Evolutionary conservation across 179 eudicot genomes (phyloP), one percentile per base, ranked within the genome.

Genomic region (Gypsophila paniculata): DNA sequence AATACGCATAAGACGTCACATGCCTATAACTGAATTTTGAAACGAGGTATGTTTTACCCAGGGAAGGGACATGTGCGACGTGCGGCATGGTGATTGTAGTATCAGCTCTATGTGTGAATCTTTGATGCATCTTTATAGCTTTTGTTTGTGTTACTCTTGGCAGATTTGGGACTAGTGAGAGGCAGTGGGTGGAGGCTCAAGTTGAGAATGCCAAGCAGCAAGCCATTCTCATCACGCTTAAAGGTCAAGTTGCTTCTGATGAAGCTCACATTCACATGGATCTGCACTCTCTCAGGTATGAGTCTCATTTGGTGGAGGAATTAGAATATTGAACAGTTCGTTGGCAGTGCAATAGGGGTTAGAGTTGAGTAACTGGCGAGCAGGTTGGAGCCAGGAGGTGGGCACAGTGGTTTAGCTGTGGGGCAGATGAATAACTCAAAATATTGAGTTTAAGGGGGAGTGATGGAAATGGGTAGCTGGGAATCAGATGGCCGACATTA

Each of bases 131-230:
- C 72, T 72, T 32, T 38, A 76, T 72, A 34, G 12, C 34, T 57
- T 48, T 51, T 26, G 21, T 48, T 52, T 14, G 23, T 14, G 26
- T 36, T 38, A 21, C 34, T 69, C 5, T 68, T 79, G 71, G 53
- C 90, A 95, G 99, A 81, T 95, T 92, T 81, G 99, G 99, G 66
- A 88, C 95, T 49, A 95, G 99, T 82, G 97, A 95, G 86, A 90
- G 86, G 82, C 99, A 95, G 75, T 95, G 99, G 99, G 96, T 95
- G 22, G 96, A 92, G 85, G 99, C 99, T 78, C 99, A 95, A 83
- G 99, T 95, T 69, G 98, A 92, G 77, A 95, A 92, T 84, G 93
- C 97, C 66, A 95, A 95, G 85, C 97, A 95, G 82, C 97, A 90
- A 82, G 95, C 99, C 26, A 78, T 87, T 76, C 96, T 95, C 61